Conservation (phyloP, 2,329 filamentous ascomycete species). For the Zymoseptoria crescenta region DNA sequence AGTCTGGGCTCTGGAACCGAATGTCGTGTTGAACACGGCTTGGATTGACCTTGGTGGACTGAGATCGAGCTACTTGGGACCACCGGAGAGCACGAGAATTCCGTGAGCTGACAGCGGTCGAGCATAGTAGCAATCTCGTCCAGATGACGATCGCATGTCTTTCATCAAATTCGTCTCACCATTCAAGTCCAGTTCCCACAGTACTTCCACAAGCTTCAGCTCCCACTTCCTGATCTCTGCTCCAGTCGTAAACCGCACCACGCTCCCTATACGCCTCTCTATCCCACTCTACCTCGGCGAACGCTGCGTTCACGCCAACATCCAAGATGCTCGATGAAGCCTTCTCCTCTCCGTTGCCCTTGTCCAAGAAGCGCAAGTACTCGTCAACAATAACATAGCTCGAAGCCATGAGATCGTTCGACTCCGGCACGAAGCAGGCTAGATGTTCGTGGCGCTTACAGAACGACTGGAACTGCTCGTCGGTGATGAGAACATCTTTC, state of each 20-base stretch:
- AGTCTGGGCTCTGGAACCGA: constrained; percentile 41
- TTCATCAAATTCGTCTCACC: background rate
- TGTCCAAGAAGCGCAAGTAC: constrained; percentile 45
- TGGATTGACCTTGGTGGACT: constrained; percentile 30
- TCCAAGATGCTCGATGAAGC: constrained; percentile 36
- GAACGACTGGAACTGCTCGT: constrained; percentile 42
- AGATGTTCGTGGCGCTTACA: constrained; percentile 39
- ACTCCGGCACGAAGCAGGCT: constrained; percentile 41
- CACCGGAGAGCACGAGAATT: constrained; percentile 27
- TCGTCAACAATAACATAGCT: constrained; percentile 49
- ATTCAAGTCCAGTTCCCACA: background rate
- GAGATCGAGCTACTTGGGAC: constrained; percentile 29
- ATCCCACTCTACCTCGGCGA: constrained; percentile 43
- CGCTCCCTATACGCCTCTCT: constrained; percentile 37
- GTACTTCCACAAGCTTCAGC: background rate
- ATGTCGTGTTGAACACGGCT: constrained; percentile 35
- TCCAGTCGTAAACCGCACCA: constrained; percentile 46
- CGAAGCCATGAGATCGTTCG: constrained; percentile 44
- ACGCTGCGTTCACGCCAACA: constrained; percentile 40
- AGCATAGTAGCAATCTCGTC: background rate
- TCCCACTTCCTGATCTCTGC: background rate
- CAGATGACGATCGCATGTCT: background rate
- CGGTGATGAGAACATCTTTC: constrained; percentile 39
- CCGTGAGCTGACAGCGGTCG: background rate
- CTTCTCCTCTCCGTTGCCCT: constrained; percentile 28